Percentiles rank a stretch among this genome's conserved stretches.
Conservation (phyloP, 1,139 yeast species). For the Yamadazyma friedrichii region DNA sequence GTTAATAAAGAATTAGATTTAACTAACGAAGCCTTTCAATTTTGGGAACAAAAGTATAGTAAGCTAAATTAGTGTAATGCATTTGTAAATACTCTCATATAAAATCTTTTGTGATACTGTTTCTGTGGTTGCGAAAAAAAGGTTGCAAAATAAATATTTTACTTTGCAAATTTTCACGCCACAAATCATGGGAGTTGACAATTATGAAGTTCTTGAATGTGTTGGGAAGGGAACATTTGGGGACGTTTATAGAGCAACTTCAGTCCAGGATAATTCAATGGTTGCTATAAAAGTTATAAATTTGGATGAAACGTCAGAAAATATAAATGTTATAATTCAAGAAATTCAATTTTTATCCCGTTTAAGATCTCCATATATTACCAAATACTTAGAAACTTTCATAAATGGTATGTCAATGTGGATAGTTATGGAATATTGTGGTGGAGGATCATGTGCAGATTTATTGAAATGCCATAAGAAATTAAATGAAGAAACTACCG, state of each 20-base stretch:
- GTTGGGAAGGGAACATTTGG: slow-evolving; percentile 88
- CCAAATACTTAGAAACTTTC: slow-evolving; percentile 63
- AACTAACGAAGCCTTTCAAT: slow-evolving; percentile 43
- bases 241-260: slow-evolving; percentile 69
- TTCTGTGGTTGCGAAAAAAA: slow-evolving; percentile 7
- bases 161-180: background rate
- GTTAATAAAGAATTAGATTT: slow-evolving; percentile 30
- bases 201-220: slow-evolving; percentile 51
- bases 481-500: slow-evolving; percentile 56
- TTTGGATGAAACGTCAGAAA: slow-evolving; percentile 72
- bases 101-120: no score
- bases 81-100: background rate
- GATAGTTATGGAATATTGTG: slow-evolving; percentile 91
- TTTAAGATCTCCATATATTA: slow-evolving; percentile 62
- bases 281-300: slow-evolving; percentile 83
- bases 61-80: slow-evolving; percentile 6
- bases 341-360: slow-evolving; percentile 74
- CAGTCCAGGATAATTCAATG: slow-evolving; percentile 28
- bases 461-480: slow-evolving; percentile 52
- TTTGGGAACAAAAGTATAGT: slow-evolving; percentile 41
- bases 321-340: slow-evolving; percentile 59
- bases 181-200: slow-evolving; percentile 16
- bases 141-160: slow-evolving; percentile 11
- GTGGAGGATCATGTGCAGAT: slow-evolving; percentile 88
- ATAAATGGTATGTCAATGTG: slow-evolving; percentile 67